phyloP scores from a whole-genome alignment of 2,329 filamentous ascomycete genomes.

The Pyrenochaeta sp. region DNA sequence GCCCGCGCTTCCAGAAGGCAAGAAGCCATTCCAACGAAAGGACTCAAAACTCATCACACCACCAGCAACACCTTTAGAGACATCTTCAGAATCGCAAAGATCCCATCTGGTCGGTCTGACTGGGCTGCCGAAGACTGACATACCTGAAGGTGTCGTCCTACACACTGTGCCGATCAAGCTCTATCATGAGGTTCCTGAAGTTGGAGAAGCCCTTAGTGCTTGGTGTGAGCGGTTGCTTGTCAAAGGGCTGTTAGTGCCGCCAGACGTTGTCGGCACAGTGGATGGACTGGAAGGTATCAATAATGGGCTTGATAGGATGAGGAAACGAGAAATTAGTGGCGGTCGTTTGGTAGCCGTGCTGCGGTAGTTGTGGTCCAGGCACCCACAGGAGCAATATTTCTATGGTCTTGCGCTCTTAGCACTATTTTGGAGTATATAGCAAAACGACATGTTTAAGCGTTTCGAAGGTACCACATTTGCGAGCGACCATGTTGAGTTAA shows the following conservation, averaged over 20 bases:
- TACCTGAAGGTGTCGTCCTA: slow-evolving; percentile 58
- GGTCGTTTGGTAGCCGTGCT: slow-evolving; percentile 66
- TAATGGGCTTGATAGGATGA: slow-evolving; percentile 70
- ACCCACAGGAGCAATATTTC: neutral
- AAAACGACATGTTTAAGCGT: neutral
- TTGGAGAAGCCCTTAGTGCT: slow-evolving; percentile 69
- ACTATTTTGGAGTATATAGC: neutral
- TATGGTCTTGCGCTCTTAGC: neutral
- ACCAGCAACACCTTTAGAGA: slow-evolving; percentile 41
- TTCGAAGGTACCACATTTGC: too few species aligned
- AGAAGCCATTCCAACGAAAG: slow-evolving; percentile 10
- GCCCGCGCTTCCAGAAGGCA: slow-evolving; percentile 21
- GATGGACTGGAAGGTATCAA: slow-evolving; percentile 74
- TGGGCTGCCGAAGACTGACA: slow-evolving; percentile 68
- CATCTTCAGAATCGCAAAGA: slow-evolving; percentile 31
- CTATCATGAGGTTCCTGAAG: slow-evolving; percentile 71
- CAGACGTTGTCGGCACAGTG: slow-evolving; percentile 71
- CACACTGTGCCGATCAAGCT: slow-evolving; percentile 79
- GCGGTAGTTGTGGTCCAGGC: neutral
- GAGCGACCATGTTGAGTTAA: too few species aligned
- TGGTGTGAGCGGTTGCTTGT: slow-evolving; percentile 75
- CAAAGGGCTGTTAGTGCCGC: slow-evolving; percentile 62
- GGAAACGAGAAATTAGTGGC: slow-evolving; percentile 71
- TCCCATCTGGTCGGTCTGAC: slow-evolving; percentile 73
- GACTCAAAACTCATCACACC: slow-evolving; percentile 25